Conservation (phyloP, 345 rosid species). For the Populus davidiana region DNA sequence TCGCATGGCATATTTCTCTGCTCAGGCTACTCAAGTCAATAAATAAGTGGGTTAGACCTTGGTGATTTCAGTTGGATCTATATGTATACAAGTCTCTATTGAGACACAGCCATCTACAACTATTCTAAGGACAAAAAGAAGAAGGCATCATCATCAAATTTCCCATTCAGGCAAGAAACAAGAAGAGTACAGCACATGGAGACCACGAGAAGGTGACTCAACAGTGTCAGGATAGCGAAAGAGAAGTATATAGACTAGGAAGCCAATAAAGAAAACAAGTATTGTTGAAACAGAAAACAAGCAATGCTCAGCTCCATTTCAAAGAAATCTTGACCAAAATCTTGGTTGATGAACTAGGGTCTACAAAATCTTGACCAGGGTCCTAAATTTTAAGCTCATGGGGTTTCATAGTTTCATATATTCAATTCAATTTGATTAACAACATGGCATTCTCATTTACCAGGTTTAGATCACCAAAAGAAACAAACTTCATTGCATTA, state of each 20-base stretch:
- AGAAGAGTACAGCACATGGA: background rate
- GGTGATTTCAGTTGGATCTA: background rate
- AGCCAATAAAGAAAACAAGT: background rate
- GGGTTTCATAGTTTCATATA: background rate
- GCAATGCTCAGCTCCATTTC: background rate
- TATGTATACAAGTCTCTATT: background rate
- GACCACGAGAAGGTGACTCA: background rate
- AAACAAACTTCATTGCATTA: background rate
- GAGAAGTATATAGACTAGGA: background rate
- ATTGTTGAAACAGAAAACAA: background rate
- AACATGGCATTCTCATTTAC: background rate
- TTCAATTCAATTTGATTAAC: background rate
- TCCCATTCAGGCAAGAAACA: background rate
- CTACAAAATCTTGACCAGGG: background rate
- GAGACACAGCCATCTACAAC: background rate
- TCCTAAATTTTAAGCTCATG: background rate
- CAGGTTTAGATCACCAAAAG: background rate
- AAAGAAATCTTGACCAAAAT: too few relatives aligned
- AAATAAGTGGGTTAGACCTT: background rate
- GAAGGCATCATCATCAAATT: background rate
- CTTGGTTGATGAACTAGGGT: background rate
- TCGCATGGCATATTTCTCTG: background rate
- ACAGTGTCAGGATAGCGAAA: background rate
- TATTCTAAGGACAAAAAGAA: background rate
- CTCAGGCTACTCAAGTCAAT: background rate